Base-by-base conservation (phyloP, 2,329 filamentous ascomycete genomes). In the Penicillium rolfsii region DNA sequence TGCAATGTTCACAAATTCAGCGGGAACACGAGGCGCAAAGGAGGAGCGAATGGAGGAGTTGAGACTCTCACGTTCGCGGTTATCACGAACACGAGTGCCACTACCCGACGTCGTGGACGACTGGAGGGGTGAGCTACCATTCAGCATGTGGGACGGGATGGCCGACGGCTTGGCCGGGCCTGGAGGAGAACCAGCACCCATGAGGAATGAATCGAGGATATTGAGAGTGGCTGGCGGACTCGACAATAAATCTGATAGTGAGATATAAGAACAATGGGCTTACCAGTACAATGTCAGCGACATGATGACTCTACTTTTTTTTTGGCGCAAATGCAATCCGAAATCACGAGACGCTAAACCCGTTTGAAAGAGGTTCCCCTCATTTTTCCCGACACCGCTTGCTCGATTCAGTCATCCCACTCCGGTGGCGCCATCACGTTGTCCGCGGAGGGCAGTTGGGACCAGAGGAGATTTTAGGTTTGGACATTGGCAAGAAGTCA, bases 21-120 rank as follows among this genome's bases (percentile, higher is more conserved):
- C 63, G 22, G 75, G 73, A 33, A 73, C 64, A 55, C 74, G 72
- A 28, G 74, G 79, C 35, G 78, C 78, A 72, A 85, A 86, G 14
- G 85, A 87, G 6, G 81, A 82, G 66, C 83, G 77, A 61, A 89
- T 88, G 26, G 86, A 84, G 19, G 84, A 81, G 67, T 82, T 84
- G 57, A 87, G 79, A 58, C 76, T 83, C 56, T 88, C 84, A 35
- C 85, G 78, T 69, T 88, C 85, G 66, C 81, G 79, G 46, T 78
- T 79, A 70, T 83, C 85, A 59, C 82, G 79, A 40, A 76, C 76
- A 61, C 81, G 56, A 52, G 56, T 62, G 5, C 60, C 58, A 14
- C 49, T 35, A 26, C 64, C 58, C 12, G 64, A 30, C 35, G 58
- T 77, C 16, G 79, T 78, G 11, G 79, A 76, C 19, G 79, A 75